Base-by-base conservation (phyloP, 2,329 filamentous ascomycete genomes). In the Amauroascus niger region DNA sequence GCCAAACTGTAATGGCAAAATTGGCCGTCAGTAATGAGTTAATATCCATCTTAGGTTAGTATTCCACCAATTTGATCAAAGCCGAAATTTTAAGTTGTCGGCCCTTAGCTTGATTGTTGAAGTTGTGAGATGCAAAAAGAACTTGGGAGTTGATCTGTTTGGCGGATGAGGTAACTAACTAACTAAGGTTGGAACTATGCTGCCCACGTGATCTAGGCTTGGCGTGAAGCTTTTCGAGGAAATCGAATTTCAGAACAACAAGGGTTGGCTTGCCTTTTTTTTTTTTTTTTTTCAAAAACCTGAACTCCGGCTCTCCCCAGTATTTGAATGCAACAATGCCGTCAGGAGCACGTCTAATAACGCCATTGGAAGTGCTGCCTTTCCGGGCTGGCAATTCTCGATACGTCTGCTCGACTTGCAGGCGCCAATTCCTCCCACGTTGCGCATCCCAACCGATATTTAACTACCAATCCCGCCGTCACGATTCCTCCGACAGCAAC, bases 371-470 rank as follows among this genome's bases (percentile, higher is more conserved):
- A 64, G 64, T 62, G 9, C 54, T 65, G 2, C 57, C 62, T 45
- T 60, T 61, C 46, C 62, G 63, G 41, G 57, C 59, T 14, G 61
- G 63, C 3, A 62, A 59, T 30, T 53, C 63, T 39, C 59, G 66
- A 26, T 72, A 71, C 24, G 61, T 72, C 57, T 72, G 70, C 60
- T 71, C 68, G 13, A 66, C 62, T 52, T 72, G 70, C 61, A 65
- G 68, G 61, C 64, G 69, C 54, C 66, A 67, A 61, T 63, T 62
- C 33, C 58, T 63, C 24, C 67, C 68, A 22, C 63, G 62, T n/a
- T 52, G 20, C 50, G 6, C 50, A 7, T 18, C 32, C 1, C 50
- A 30, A 18, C 33, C 32, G 13, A 32, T 52, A n/a, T 28, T 40
- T 20, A 63, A 64, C 6, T 59, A 65, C 16, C 56, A 65, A 43